phyloP scores from a whole-genome alignment of 495 filamentous ascomycete species.

The Aspergillus carlsbadensis region DNA sequence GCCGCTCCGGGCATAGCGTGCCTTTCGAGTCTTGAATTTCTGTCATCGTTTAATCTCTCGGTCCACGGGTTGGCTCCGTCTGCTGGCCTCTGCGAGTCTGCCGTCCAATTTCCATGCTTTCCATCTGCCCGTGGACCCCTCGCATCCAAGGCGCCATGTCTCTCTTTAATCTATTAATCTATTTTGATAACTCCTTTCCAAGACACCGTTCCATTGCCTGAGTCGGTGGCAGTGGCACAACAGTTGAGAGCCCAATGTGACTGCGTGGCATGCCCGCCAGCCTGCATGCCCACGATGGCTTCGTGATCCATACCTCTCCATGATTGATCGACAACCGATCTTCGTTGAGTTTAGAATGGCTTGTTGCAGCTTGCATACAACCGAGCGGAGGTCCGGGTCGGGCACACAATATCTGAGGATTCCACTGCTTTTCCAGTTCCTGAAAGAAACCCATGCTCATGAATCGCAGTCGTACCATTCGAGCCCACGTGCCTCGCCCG shows the following conservation, averaged over 20 bases:
- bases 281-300: background rate
- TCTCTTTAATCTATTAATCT: constrained; percentile 7
- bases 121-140: background rate
- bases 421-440: no score
- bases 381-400: background rate
- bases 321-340: constrained; percentile 1
- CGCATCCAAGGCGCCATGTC: background rate
- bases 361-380: background rate
- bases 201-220: background rate
- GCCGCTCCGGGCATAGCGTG: background rate
- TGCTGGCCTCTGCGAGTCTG: background rate
- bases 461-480: constrained; percentile 1
- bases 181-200: background rate
- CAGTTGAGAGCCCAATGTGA: constrained; percentile 3
- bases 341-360: background rate
- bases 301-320: background rate
- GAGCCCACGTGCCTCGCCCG: background rate
- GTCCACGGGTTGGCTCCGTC: background rate
- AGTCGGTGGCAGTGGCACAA: constrained; percentile 8
- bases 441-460: background rate
- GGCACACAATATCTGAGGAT: background rate
- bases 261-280: background rate
- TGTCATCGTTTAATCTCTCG: background rate
- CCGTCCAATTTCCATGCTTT: background rate
- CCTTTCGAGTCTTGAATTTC: background rate